Evolutionary conservation across 2,329 filamentous ascomycete genomes (phyloP), one percentile per base, ranked within the genome.

Genomic region (Cytospora mali): DNA sequence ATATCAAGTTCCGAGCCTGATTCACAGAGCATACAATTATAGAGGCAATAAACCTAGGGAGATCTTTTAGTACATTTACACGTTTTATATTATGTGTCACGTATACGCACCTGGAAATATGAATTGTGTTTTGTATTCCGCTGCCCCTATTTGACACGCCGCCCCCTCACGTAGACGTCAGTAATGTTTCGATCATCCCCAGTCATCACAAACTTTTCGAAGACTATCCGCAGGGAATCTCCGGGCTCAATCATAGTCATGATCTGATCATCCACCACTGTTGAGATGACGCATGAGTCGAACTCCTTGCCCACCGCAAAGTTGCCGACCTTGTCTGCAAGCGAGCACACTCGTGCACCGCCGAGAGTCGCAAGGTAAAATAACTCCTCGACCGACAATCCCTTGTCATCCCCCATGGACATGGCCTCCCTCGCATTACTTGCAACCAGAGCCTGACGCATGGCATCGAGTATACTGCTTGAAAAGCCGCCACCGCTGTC

Each of bases 201-300:
- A 2, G 85, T 88, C 84, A 88, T 87, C 31, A 88, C 67, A 64
- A 86, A 88, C 75, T 88, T 88, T 61, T 88, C 84, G 63, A 88
- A 83, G 21, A 86, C 74, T 0, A 74, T 80, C 54, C 72, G 69
- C 0, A 74, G 48, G 0, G 73, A 73, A 56, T 88, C 85, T 0
- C 73, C 74, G 0, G 82, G 79, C 65, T 87, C 81, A 0, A 83
- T 68, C 13, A 82, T 80, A 0, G 84, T 79, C 76, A 84, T 86
- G 2, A 82, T 72, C 0, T 81, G 80, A 18, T 72, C 72, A 2
- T 65, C 67, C 2, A 67, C 61, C 23, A 68, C 68, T 16, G 80
- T 77, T 52, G 80, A 75, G 2, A 88, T 72, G 63, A 80, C 72
- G 28, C 85, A 64, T 0, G 84, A 86, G 73, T 89, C 86, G 68